phyloP scores from a whole-genome alignment of 169 alveolate genomes.

The Plasmodium adleri region DNA sequence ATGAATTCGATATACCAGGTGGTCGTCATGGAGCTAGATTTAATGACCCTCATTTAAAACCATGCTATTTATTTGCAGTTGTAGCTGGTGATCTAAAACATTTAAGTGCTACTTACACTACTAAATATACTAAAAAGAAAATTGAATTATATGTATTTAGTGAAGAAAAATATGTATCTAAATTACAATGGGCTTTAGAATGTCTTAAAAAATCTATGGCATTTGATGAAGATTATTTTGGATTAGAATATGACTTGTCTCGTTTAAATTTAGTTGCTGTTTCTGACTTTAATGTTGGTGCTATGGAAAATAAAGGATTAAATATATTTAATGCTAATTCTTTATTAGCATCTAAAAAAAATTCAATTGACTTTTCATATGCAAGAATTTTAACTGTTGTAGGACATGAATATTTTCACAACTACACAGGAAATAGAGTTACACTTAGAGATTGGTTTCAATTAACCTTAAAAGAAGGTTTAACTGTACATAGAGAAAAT shows the following conservation, averaged over 20 bases:
- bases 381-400: slow-evolving; percentile 90
- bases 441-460: slow-evolving; percentile 96
- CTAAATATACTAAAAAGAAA: slow-evolving; percentile 84
- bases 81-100: slow-evolving; percentile 92
- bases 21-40: slow-evolving; percentile 89
- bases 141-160: slow-evolving; percentile 88
- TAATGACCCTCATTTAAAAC: slow-evolving; percentile 93
- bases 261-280: slow-evolving; percentile 92
- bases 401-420: slow-evolving; percentile 96
- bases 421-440: slow-evolving; percentile 95
- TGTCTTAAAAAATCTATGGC: slow-evolving; percentile 91
- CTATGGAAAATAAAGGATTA: slow-evolving; percentile 95
- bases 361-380: slow-evolving; percentile 91
- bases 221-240: slow-evolving; percentile 94
- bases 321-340: slow-evolving; percentile 92
- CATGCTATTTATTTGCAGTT: slow-evolving; percentile 93
- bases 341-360: slow-evolving; percentile 90
- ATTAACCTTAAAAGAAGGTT: slow-evolving; percentile 94
- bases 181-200: slow-evolving; percentile 91
- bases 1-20: slow-evolving; percentile 84
- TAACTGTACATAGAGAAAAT: slow-evolving; percentile 94
- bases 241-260: slow-evolving; percentile 93
- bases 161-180: slow-evolving; percentile 87
- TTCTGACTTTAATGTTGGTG: slow-evolving; percentile 94
- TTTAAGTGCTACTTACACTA: slow-evolving; percentile 84